Base-by-base conservation (phyloP, 2,329 filamentous ascomycete species). In the Pyrenophora teres region DNA sequence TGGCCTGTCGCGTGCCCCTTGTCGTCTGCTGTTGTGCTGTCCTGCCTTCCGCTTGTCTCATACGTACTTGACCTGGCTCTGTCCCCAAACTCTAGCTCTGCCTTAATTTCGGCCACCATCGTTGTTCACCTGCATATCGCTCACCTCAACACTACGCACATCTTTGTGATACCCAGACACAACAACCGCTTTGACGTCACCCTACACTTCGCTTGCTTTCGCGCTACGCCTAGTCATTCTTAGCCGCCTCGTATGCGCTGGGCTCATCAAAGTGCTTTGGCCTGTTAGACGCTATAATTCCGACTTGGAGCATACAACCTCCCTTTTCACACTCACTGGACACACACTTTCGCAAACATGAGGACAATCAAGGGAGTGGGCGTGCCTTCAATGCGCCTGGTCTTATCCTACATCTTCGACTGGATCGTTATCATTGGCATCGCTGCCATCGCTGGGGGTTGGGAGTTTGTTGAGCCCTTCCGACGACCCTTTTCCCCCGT, bases 351-450 rank as follows among this genome's bases (percentile, higher is more conserved):
- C 43, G 52, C 49, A 40, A 53, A 43, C 47, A 73, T 73, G 70
- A 60, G 36, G 50, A 52, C 57, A 16, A 18, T 70, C 27, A 65
- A 53, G 32, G 59, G 59, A 21, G 32, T 67, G 23, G 60, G 60
- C 44, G 41, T 74, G 54, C 73, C 74, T 33, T 80, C 81, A 4
- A 78, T 79, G 59, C 74, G 80, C 35, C 73, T 91, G 35, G 69
- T 87, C 36, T 65, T 83, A 8, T 88, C 87, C 3, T 92, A 92
- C 69, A 74, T 87, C 40, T 75, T 89, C 52, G 89, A 93, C 76
- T 93, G 89, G 89, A 68, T 88, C 40, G 78, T 89, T 52, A 82
- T 89, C 51, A 74, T 87, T 33, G 79, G 73, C 15, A 82, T 85
- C 18, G 84, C 81, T 21, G 80, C 78, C 12, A 75, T 88, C 32